Evolutionary conservation across 805 yeast species (phyloP), one percentile per base, ranked within the genome.

Genomic region (Vanderwaltozyma tropicalis): DNA sequence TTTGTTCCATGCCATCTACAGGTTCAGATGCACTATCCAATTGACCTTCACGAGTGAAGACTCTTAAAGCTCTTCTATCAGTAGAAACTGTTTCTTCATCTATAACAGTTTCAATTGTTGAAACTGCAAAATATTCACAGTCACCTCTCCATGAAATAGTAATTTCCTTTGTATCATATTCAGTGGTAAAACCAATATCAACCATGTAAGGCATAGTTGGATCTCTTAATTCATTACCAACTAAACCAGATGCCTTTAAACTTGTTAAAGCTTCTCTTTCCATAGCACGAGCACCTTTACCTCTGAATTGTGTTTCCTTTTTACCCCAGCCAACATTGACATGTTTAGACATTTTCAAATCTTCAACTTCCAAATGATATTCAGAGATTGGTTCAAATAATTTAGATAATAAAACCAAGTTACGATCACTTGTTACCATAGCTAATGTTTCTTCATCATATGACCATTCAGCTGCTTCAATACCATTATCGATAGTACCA

Each of bases 241-340:
- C 82, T 42, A 80, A 59, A 16, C 88, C 92, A 1, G 88, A 52
- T 5, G 65, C 66, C 41, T 64, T 63, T 29, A 68, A 53, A 41
- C 68, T 56, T 51, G 78, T 67, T 28, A 67, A 44, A 6, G 72
- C 69, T 19, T 55, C 81, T 60, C 89, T 71, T 61, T 82, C 94
- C 42, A 74, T 53, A 7, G 82, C 86, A 50, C 79, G 80, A 22
- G 83, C 92, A 45, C 98, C 98, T 52, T 74, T 79, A 36, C 99
- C 99, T 60, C 81, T 78, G 60, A 92, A 92, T 62, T 92, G 99
- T 0, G 99, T 92, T 58, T 89, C 97, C 48, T 80, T 79, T 44
- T 81, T 83, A 53, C 99, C 99, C 99, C 99, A 92, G 19, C 99
- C 99, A 31, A 92, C 96, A 20, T 89, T 80, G 27, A 92, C 96